Conservation (phyloP, 2,329 filamentous ascomycete genomes). For the Colletotrichum sp. region DNA sequence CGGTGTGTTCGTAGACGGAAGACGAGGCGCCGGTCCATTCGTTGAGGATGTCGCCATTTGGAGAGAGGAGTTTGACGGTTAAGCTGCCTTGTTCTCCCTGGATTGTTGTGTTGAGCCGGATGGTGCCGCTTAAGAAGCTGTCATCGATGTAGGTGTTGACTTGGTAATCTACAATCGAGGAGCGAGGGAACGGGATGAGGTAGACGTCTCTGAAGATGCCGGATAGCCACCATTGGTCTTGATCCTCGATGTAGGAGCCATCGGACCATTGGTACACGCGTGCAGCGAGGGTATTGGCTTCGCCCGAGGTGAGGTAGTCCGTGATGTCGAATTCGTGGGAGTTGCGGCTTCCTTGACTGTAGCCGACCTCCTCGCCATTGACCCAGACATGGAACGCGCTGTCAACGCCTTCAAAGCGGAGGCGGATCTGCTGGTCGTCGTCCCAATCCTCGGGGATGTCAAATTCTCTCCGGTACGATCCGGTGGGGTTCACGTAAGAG, state of each 20-base stretch:
- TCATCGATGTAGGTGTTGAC: slow-evolving; percentile 60
- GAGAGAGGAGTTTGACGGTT: neutral
- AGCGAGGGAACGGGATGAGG: slow-evolving; percentile 62
- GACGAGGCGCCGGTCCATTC: neutral
- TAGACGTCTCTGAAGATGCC: slow-evolving; percentile 73
- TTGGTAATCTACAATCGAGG: slow-evolving; percentile 60
- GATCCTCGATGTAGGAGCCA: slow-evolving; percentile 74
- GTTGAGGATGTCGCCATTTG: slow-evolving; percentile 19
- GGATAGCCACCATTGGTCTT: slow-evolving; percentile 72
- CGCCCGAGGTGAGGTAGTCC: slow-evolving; percentile 42
- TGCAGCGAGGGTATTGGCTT: slow-evolving; percentile 63
- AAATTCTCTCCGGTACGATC: slow-evolving; percentile 66
- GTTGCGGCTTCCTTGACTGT: slow-evolving; percentile 76
- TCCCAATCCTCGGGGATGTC: slow-evolving; percentile 48
- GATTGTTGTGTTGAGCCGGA: slow-evolving; percentile 50
- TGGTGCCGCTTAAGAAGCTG: slow-evolving; percentile 54
- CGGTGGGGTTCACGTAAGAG: slow-evolving; percentile 65
- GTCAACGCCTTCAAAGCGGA: slow-evolving; percentile 78
- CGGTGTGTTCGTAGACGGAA: slow-evolving; percentile 31
- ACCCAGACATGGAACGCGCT: slow-evolving; percentile 73
- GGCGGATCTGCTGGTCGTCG: slow-evolving; percentile 58
- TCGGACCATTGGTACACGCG: slow-evolving; percentile 75
- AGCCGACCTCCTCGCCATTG: slow-evolving; percentile 70
- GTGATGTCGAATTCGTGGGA: slow-evolving; percentile 76
- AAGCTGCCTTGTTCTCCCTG: slow-evolving; percentile 27